These are phyloP conservation scores for Nannochloris sp. DNA, from an alignment of 139 green algal genomes.

Conservation along the genomic window DNA sequence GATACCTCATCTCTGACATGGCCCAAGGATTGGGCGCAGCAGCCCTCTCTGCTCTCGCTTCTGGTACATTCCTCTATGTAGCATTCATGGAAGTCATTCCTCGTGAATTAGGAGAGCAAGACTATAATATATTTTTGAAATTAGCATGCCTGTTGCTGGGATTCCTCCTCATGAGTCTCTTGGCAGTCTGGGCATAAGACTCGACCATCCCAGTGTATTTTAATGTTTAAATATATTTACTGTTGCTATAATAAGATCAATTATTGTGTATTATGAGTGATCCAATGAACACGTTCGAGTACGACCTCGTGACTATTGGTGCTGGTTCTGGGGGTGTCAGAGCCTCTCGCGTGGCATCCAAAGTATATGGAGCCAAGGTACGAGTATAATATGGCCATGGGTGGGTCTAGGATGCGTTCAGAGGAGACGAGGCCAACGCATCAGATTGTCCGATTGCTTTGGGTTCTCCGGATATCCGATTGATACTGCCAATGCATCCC, in stretches of 20 bases:
- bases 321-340: constrained; percentile 81
- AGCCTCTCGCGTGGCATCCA: constrained; percentile 56
- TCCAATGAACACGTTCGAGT: constrained; percentile 28
- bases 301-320: constrained; percentile 87
- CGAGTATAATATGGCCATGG: neutral
- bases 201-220: neutral
- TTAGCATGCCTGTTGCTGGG: constrained; percentile 47
- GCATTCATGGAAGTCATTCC: constrained; percentile 77
- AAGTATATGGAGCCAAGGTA: constrained; percentile 43
- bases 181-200: constrained; percentile 65
- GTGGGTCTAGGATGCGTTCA: neutral
- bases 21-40: constrained; percentile 36
- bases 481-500: too few relatives aligned
- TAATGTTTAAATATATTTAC: neutral
- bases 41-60: constrained; percentile 53
- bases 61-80: constrained; percentile 77
- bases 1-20: constrained; percentile 41
- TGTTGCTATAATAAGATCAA: neutral
- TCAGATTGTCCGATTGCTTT: neutral
- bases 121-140: constrained; percentile 34
- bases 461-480: neutral
- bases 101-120: constrained; percentile 45
- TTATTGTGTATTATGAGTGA: neutral
- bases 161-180: constrained; percentile 63
- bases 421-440: too few relatives aligned